Evolutionary conservation across 2,329 filamentous ascomycete genomes (phyloP), one percentile per base, ranked within the genome.

Genomic region (Claviceps fusiformis): DNA sequence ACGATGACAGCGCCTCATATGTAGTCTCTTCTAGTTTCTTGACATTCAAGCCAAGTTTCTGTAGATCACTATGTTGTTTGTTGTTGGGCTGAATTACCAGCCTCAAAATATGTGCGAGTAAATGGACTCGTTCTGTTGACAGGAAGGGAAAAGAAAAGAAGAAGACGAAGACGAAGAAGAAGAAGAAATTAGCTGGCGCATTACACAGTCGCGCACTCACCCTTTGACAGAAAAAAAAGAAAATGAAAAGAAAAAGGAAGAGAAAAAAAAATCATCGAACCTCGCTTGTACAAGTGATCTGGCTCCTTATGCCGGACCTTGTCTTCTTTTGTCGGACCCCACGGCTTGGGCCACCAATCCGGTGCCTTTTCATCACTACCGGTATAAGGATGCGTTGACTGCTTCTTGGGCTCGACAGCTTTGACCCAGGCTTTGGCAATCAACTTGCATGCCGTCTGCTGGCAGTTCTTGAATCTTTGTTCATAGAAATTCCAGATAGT

Each of bases 391-490:
- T 86, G 82, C 19, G 80, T 84, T 0, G 83, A 84, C 67, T 89
- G 86, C 67, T 90, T 90, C 69, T 86, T 88, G 0, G 86, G 86
- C 61, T 87, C 85, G 2, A 89, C 80, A 1, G 81, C 75, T 63
- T 88, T 88, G 57, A 90, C 82, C 80, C 86, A 89, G 11, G 80
- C 83, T 65, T 89, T 90, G 39, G 82, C 82, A 53, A 89, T 82
- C 31, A 83, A 71, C 67, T 89, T 89, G 69, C 83, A 85, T 7
- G 82, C 79, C 1, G 81, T 78, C 62, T 90, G 86, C 62, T 89
- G 85, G 60, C 85, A 79, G 56, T 79, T 78, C 59, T 79, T 80
- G 64, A 89, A 82, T 0, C 81, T 72, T 45, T 77, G 73, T 50
- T 78, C 73, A 59, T 86, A 85, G 59, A 84, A 83, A 9, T 72